A percentile compares a stretch with the other conserved stretches of the same genome.
Evolutionary conservation across 306 rosid genomes (phyloP).

Genomic region (Ceratonia siliqua): DNA sequence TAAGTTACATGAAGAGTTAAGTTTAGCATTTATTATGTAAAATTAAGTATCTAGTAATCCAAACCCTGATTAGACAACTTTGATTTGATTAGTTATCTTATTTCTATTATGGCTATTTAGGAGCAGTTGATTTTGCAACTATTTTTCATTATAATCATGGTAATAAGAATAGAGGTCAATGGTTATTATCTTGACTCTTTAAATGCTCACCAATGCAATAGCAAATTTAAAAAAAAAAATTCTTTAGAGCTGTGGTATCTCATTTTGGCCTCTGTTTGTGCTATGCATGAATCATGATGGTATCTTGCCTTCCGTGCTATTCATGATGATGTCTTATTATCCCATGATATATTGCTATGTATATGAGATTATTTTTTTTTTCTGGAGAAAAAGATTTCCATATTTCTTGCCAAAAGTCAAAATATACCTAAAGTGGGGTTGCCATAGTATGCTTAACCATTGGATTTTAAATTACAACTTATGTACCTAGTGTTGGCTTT

Average conservation of each 20-base stretch:
- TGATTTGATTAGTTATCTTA: too few species aligned
- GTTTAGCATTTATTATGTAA: constrained; percentile 9
- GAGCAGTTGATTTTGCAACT: constrained; percentile 12
- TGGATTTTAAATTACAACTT: not conserved
- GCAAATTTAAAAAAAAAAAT: not conserved
- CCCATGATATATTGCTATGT: not conserved
- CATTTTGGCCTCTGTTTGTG: too few species aligned
- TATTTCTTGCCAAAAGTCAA: too few species aligned
- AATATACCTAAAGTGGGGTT: too few species aligned
- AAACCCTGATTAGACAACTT: too few species aligned
- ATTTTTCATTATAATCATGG: not conserved
- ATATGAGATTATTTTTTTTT: not conserved
- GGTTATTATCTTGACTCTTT: not conserved
- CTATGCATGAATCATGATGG: too few species aligned
- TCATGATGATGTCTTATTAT: too few species aligned
- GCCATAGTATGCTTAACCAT: too few species aligned
- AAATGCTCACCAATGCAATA: not conserved
- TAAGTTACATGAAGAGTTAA: constrained; percentile 87
- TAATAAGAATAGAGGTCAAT: constrained; percentile 1
- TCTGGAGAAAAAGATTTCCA: not conserved
- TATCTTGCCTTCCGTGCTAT: constrained; percentile 5
- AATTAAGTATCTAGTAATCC: not conserved
- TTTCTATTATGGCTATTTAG: too few species aligned
- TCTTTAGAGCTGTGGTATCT: not conserved
- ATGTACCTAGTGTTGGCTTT: not conserved